Percentiles rank a stretch among this genome's conserved stretches.
These are phyloP conservation scores for Melaleuca quinquenervia DNA, from an alignment of 345 rosid genomes.

Conservation along the genomic window DNA sequence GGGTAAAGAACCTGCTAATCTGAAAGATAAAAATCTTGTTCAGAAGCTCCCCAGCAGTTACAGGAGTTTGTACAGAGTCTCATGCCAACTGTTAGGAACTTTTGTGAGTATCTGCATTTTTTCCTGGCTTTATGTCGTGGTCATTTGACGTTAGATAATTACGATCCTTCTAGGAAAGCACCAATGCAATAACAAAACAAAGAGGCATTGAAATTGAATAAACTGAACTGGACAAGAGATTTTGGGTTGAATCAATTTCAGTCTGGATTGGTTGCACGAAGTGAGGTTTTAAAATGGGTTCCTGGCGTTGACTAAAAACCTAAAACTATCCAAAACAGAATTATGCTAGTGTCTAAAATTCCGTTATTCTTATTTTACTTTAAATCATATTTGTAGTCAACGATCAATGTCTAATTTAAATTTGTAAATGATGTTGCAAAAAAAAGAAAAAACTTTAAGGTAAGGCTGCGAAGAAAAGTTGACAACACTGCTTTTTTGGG, in stretches of 20 bases:
- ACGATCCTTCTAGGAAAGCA: not conserved
- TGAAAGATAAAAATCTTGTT: constrained; percentile 30
- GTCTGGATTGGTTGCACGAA: not conserved
- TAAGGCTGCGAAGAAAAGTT: not conserved
- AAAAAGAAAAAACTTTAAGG: not conserved
- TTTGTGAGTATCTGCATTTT: constrained; percentile 43
- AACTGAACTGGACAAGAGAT: not conserved
- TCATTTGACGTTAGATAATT: not conserved
- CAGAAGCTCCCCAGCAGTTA: constrained; percentile 28
- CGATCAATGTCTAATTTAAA: not conserved
- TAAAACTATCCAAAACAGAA: not conserved
- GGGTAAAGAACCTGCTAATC: constrained; percentile 20
- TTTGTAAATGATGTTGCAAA: not conserved
- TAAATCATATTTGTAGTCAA: not conserved
- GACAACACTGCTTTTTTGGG: not conserved
- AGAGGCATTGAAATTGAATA: not conserved
- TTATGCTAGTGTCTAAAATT: not conserved
- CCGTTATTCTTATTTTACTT: not conserved
- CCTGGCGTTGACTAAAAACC: not conserved
- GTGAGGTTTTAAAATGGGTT: not conserved
- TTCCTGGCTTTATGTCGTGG: not conserved
- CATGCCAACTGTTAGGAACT: constrained; percentile 51
- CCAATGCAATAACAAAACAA: not conserved
- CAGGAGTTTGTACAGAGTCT: constrained; percentile 40
- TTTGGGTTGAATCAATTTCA: not conserved